Percentiles rank a stretch among this genome's conserved stretches.
phyloP scores from a whole-genome alignment of 805 yeast genomes.

The Ogataea wickerhamii region DNA sequence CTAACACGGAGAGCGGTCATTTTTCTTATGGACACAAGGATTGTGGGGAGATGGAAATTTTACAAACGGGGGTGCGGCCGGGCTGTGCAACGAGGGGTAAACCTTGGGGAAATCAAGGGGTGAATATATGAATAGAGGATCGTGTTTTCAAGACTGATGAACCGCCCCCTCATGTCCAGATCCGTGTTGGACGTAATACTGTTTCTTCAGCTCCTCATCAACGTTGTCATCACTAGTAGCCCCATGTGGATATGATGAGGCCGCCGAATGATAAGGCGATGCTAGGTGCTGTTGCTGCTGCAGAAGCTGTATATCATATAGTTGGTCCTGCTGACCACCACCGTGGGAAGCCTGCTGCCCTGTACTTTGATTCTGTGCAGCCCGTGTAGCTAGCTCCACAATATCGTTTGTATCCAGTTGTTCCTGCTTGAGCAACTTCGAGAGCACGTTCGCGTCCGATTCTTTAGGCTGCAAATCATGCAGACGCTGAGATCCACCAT shows the following conservation, averaged over 20 bases:
- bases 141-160: slow-evolving; percentile 1
- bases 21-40: too few species aligned
- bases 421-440: slow-evolving; percentile 20
- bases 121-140: neutral
- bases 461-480: slow-evolving; percentile 18
- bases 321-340: slow-evolving; percentile 13
- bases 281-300: slow-evolving; percentile 15
- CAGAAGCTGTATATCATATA: slow-evolving; percentile 18
- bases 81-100: too few species aligned
- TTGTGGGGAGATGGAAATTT: neutral
- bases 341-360: slow-evolving; percentile 7
- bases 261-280: slow-evolving; percentile 3
- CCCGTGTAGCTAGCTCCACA: slow-evolving; percentile 24
- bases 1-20: too few species aligned
- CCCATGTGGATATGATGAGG: slow-evolving; percentile 1
- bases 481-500: slow-evolving; percentile 10
- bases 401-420: slow-evolving; percentile 22
- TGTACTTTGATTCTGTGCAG: slow-evolving; percentile 18
- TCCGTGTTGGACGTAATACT: slow-evolving; percentile 9
- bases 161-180: slow-evolving; percentile 9
- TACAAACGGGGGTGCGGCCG: neutral
- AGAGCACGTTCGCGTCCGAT: slow-evolving; percentile 19
- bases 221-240: slow-evolving; percentile 19
- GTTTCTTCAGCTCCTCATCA: slow-evolving; percentile 21
- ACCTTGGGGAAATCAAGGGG: slow-evolving; percentile 1